Evolutionary conservation across 2,329 filamentous ascomycete genomes (phyloP).

Genomic region (Cladophialophora bantiana): DNA sequence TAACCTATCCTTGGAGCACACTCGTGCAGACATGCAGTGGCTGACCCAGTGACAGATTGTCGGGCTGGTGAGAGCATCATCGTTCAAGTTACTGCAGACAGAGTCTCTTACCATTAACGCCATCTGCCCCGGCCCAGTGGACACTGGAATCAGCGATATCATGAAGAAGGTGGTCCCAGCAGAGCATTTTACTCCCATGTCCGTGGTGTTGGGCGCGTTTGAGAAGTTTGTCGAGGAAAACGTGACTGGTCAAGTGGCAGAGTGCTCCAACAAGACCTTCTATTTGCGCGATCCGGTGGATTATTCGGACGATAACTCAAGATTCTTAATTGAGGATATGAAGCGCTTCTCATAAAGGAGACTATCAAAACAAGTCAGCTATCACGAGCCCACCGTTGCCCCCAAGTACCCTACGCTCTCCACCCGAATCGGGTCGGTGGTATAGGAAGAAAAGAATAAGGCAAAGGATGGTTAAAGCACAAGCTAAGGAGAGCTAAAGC

Average conservation of each 20-base stretch:
- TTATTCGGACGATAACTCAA: slow-evolving; percentile 10
- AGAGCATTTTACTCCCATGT: slow-evolving; percentile 5
- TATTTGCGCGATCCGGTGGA: slow-evolving; percentile 9
- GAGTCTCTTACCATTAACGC: slow-evolving; percentile 9
- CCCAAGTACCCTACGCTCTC: too few species aligned
- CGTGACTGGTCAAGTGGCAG: slow-evolving; percentile 8
- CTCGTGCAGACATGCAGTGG: too few species aligned
- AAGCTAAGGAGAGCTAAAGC: too few species aligned
- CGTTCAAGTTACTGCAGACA: background rate
- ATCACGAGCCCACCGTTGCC: too few species aligned
- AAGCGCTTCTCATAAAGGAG: too few species aligned
- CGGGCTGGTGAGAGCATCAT: slow-evolving; percentile 10
- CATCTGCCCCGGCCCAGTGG: slow-evolving; percentile 12
- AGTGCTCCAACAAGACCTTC: slow-evolving; percentile 7
- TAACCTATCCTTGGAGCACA: background rate
- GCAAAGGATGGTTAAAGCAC: too few species aligned
- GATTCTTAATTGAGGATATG: background rate
- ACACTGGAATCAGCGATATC: slow-evolving; percentile 11
- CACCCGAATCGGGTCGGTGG: too few species aligned
- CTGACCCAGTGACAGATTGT: slow-evolving; percentile 10
- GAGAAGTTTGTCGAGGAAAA: slow-evolving; percentile 12
- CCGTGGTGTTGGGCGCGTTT: slow-evolving; percentile 9
- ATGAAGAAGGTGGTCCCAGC: slow-evolving; percentile 17
- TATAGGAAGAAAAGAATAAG: too few species aligned
- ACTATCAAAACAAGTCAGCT: too few species aligned